These are phyloP conservation scores for Silene conica DNA, from an alignment of 148 eudicot genomes.

Conservation along the genomic window DNA sequence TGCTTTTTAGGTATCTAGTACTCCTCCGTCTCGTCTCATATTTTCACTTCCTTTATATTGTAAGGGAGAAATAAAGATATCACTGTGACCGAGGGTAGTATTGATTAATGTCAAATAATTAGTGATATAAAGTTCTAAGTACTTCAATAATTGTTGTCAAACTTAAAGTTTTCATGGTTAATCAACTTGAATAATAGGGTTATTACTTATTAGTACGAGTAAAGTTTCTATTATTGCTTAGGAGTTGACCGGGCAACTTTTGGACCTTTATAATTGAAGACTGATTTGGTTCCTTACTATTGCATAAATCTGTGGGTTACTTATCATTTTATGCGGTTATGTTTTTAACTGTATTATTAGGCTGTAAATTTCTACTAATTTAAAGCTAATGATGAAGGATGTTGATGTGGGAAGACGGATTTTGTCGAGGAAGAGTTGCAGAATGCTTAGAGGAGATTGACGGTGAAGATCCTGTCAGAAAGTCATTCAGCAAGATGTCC, in stretches of 20 bases:
- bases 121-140: background rate
- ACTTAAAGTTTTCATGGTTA: conserved; percentile 8
- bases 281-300: background rate
- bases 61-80: too few relatives aligned
- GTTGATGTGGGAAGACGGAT: conserved; percentile 99
- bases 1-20: background rate
- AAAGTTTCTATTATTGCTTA: conserved; percentile 17
- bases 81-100: too few relatives aligned
- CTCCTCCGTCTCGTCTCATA: too few relatives aligned
- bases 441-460: conserved; percentile 78
- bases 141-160: conserved; percentile 17
- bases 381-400: conserved; percentile 49
- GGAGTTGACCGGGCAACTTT: conserved; percentile 24
- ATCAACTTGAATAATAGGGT: conserved; percentile 2
- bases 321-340: too few relatives aligned
- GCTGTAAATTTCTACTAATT: conserved; percentile 14
- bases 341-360: background rate
- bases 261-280: background rate
- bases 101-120: conserved; percentile 16
- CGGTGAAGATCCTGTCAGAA: conserved; percentile 82
- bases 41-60: too few relatives aligned
- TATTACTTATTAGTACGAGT: conserved; percentile 7
- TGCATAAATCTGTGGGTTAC: background rate
- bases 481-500: conserved; percentile 98
- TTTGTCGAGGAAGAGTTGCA: conserved; percentile 77